Conservation (phyloP, 805 yeast species). For the Wilhelminamyces savonicus region DNA sequence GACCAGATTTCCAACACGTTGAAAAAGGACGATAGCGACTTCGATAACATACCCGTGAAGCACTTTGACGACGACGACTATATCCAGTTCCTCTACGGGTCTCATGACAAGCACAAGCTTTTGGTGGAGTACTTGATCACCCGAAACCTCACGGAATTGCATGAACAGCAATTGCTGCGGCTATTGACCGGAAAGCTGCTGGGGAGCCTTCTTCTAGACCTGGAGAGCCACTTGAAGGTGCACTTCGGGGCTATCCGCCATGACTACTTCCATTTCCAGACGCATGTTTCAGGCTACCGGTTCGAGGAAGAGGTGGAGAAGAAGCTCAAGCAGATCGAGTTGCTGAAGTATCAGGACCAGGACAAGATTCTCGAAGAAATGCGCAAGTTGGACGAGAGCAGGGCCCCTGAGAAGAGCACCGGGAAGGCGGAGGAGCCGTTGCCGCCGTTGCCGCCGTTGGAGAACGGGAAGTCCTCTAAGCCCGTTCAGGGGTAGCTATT, state of each 20-base stretch:
- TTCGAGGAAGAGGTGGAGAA: conserved; percentile 1
- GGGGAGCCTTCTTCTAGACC: conserved; percentile 8
- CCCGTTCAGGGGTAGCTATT: too few relatives aligned
- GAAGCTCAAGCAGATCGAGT: conserved; percentile 1
- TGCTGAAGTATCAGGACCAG: neutral
- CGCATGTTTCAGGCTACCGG: too few relatives aligned
- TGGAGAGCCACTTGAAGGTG: conserved; percentile 1
- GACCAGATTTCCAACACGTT: conserved; percentile 5
- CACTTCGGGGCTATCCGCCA: conserved; percentile 4
- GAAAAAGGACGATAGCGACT: conserved; percentile 4
- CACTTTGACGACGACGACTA: conserved; percentile 15
- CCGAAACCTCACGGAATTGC: conserved; percentile 25
- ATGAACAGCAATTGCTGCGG: conserved; percentile 25
- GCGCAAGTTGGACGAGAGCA: conserved; percentile 1
- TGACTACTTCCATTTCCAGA: conserved; percentile 1
- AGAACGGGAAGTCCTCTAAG: too few relatives aligned
- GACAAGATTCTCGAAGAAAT: neutral
- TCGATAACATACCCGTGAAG: conserved; percentile 1
- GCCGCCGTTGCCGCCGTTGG: too few relatives aligned
- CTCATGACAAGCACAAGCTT: conserved; percentile 14
- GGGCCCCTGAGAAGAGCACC: conserved; percentile 1
- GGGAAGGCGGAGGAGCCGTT: too few relatives aligned
- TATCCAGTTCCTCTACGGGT: conserved; percentile 13
- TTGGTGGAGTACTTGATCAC: conserved; percentile 23
- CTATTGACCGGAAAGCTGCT: conserved; percentile 15